Evolutionary conservation across 2,329 filamentous ascomycete genomes (phyloP), one percentile per base, ranked within the genome.

Genomic region (Xylaria sp.): DNA sequence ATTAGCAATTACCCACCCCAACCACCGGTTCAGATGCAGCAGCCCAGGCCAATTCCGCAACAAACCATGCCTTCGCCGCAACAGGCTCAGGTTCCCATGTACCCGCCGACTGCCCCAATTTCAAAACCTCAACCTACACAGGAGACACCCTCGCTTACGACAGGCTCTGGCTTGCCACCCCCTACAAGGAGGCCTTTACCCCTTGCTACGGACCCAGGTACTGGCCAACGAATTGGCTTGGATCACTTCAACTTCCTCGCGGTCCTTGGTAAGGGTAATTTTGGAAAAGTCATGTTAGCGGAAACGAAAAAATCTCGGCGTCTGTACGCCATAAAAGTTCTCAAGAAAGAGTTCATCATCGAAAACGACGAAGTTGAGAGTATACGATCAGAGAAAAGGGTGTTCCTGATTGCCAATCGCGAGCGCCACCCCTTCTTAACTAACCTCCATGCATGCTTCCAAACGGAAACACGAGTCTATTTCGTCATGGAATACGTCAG

Each of bases 401-500:
- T 99, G 17, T 97, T 98, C 83, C 81, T 99, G 79, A 92, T 99
- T 78, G 96, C 96, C 39, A 99, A 99, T 84, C 94, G 97, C 79
- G 96, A 98, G 79, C 90, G 93, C 14, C 96, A 99, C 78, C 96
- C 97, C 0, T 99, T 99, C 88, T 82, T 99, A 73, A 90, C 97
- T 57, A 99, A 92, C 78, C 84, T 99, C 47, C 96, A 99, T 79
- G 96, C 96, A 62, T 99, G 96, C 83, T 99, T 99, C 88, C 96
- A 99, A 82, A 99, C 96, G 0, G 96, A 99, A 81, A 99, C 96
- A 6, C 87, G 96, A 75, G 94, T 99, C 24, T 99, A 99, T 84
- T 99, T 99, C 78, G 96, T 99, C 72, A 98, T 98, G 95, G 96
- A 99, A 83, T 99, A 99, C 79, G 93, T 99, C 71, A 97, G 94